These are phyloP conservation scores for Blakeslea trispora DNA, from an alignment of 371 early-diverging fungal species.

Conservation along the genomic window DNA sequence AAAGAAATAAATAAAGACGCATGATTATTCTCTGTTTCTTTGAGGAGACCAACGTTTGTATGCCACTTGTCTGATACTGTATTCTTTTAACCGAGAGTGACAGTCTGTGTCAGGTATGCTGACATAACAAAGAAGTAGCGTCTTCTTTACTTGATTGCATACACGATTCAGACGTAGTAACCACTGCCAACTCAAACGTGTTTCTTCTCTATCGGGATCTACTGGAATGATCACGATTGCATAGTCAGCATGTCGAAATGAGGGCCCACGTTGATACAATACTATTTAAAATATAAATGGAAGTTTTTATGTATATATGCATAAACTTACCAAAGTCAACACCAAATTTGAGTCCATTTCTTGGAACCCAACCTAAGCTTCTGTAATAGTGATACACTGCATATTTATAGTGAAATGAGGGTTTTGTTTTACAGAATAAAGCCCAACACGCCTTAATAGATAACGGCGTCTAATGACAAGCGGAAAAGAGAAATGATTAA, in stretches of 20 bases:
- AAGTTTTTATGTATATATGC: too few species aligned
- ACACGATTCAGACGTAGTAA: conserved; percentile 61
- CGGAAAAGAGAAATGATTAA: too few species aligned
- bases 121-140: conserved; percentile 59
- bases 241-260: conserved; percentile 36
- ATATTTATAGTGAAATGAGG: conserved; percentile 60
- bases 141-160: conserved; percentile 66
- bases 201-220: conserved; percentile 4
- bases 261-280: conserved; percentile 30
- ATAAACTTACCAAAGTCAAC: conserved; percentile 74
- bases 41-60: conserved; percentile 64
- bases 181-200: conserved; percentile 52
- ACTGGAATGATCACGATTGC: conserved; percentile 36
- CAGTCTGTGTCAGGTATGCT: conserved; percentile 26
- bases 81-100: conserved; percentile 28
- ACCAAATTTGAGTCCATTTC: conserved; percentile 83
- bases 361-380: conserved; percentile 81
- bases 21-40: conserved; percentile 46
- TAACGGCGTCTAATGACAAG: conserved; percentile 11
- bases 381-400: conserved; percentile 84
- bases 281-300: too few species aligned
- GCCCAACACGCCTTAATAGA: conserved; percentile 42
- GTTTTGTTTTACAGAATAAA: conserved; percentile 24
- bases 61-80: conserved; percentile 48
- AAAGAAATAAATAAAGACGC: background rate